These are phyloP conservation scores for Penicillium goetzii DNA, from an alignment of 495 filamentous ascomycete species.

Conservation along the genomic window DNA sequence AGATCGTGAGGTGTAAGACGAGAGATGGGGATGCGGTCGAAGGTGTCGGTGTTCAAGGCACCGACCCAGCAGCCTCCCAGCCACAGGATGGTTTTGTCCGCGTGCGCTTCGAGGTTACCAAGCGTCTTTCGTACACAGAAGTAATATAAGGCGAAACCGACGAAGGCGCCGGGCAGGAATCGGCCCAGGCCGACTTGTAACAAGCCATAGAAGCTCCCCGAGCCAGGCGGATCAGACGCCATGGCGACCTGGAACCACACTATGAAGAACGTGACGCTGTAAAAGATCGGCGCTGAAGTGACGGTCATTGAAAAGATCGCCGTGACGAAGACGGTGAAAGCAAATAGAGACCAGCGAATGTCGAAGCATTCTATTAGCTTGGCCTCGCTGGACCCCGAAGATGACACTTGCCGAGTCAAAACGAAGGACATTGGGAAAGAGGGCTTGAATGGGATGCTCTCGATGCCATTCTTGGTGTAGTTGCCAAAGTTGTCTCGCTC, in stretches of 20 bases:
- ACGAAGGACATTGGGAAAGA: conserved; percentile 72
- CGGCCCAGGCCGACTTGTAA: conserved; percentile 67
- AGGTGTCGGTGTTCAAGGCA: conserved; percentile 74
- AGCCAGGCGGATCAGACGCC: conserved; percentile 67
- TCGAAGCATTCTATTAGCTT: conserved; percentile 57
- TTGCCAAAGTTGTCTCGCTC: conserved; percentile 57
- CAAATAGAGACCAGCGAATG: conserved; percentile 68
- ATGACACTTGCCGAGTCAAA: conserved; percentile 45
- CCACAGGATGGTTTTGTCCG: conserved; percentile 78
- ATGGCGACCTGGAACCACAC: conserved; percentile 78
- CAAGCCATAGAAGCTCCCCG: conserved; percentile 53
- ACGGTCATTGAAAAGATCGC: conserved; percentile 66
- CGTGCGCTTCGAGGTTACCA: conserved; percentile 60
- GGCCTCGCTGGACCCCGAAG: conserved; percentile 22
- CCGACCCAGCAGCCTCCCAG: conserved; percentile 77
- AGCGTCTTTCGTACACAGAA: conserved; percentile 58
- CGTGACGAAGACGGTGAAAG: conserved; percentile 66
- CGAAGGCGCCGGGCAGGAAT: conserved; percentile 74
- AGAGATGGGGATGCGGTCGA: conserved; percentile 75
- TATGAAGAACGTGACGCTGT: conserved; percentile 64
- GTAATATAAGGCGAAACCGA: conserved; percentile 70
- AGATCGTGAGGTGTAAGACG: conserved; percentile 75
- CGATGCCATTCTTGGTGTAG: conserved; percentile 61
- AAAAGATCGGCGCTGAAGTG: conserved; percentile 66
- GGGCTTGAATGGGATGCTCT: conserved; percentile 66